Evolutionary conservation across 208 protist genomes (phyloP), one percentile per base, ranked within the genome.

Genomic region (Crithidia acanthocephali): DNA sequence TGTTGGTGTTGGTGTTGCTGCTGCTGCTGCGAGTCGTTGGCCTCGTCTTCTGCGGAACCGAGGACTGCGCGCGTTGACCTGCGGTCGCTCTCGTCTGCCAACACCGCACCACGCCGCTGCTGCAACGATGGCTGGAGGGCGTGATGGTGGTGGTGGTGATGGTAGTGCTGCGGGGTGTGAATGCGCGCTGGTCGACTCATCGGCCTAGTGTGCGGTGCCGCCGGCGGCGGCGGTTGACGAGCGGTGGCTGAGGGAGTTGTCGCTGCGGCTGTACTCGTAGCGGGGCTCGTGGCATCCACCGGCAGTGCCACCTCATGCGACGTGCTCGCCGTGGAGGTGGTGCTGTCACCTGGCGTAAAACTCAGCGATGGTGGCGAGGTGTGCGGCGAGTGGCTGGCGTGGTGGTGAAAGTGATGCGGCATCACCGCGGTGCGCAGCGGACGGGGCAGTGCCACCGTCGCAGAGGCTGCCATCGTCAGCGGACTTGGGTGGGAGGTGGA

Each of bases 71-170:
- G n/a, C n/a, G n/a, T n/a, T n/a, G n/a, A n/a, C n/a, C n/a, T n/a
- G n/a, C n/a, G n/a, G n/a, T n/a, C n/a, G n/a, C n/a, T 45, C 6
- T 32, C 35, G 22, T 61, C 27, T 5, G 56, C 16, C n/a, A 61
- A n/a, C 35, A 61, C 56, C 8, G 56, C 56, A n/a, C 56, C 56
- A 33, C 18, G n/a, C n/a, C n/a, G n/a, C n/a, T n/a, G 56, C 56
- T 23, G 53, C 18, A 28, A 13, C 13, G 37, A 13, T 42, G 6
- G 37, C 6, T 42, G 37, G 9, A 13, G 50, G 5, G 5, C 30
- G 16, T 25, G 50, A 20, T 32, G 53, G 25, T 40, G 56, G 56
- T 58, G 53, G 30, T 40, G 53, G 30, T 58, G 53, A n/a, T 61
- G 56, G 35, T 61, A 25, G 56, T 61, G 56, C 11, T 61, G 33